Conservation (phyloP, 305 asterid species). For the Fraxinus floribunda region DNA sequence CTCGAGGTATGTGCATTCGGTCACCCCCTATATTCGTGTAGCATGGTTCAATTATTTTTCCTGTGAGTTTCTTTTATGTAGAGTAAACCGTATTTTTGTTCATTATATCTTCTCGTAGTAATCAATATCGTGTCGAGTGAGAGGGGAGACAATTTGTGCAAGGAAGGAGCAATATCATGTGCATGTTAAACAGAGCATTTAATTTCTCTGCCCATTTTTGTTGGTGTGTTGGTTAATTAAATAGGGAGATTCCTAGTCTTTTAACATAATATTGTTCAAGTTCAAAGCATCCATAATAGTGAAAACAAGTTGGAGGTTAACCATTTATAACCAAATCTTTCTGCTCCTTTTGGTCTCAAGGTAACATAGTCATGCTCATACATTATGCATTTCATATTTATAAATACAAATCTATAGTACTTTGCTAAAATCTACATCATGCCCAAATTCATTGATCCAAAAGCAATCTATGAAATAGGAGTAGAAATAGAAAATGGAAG, state of each 20-base stretch:
- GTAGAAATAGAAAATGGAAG: not conserved
- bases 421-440: not conserved
- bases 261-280: not conserved
- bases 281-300: not conserved
- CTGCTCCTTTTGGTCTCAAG: not conserved
- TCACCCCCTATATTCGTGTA: too few species aligned
- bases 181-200: constrained; percentile 24
- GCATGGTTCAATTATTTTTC: not conserved
- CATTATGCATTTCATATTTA: not conserved
- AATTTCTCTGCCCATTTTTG: constrained; percentile 20
- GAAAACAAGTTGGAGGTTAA: not conserved
- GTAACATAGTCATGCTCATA: not conserved
- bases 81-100: not conserved
- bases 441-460: not conserved
- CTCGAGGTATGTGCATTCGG: too few species aligned
- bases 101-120: too few species aligned
- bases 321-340: not conserved
- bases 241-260: not conserved
- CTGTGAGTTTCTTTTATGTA: not conserved
- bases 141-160: not conserved
- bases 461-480: not conserved
- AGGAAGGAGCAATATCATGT: constrained; percentile 33
- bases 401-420: not conserved
- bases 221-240: not conserved
- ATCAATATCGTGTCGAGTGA: not conserved